phyloP scores from a whole-genome alignment of 2,329 filamentous ascomycete genomes.

The Aphanocladium album region DNA sequence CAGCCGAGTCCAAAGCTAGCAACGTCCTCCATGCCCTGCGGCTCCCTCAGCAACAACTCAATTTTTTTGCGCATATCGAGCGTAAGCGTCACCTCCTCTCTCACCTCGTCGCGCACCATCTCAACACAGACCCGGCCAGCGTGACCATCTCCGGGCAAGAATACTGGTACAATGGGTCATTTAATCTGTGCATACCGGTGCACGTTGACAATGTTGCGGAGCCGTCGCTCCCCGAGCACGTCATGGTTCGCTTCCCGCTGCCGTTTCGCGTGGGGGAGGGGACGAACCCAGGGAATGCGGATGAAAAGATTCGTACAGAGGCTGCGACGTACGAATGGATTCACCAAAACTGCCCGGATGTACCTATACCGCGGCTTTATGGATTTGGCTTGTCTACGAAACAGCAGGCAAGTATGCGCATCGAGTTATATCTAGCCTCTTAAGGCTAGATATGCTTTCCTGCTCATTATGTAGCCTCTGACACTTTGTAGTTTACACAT shows the following conservation, averaged over 20 bases:
- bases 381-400: slow-evolving; percentile 17
- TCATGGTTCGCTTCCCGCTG: slow-evolving; percentile 25
- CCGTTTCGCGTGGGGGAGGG: slow-evolving; percentile 33
- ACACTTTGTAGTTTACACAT: neutral
- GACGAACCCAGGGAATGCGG: slow-evolving; percentile 28
- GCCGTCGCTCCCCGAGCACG: slow-evolving; percentile 13
- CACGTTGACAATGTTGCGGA: neutral
- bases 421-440: too few relatives aligned
- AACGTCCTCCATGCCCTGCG: slow-evolving; percentile 5
- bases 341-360: slow-evolving; percentile 29
- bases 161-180: slow-evolving; percentile 22
- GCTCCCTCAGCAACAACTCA: neutral
- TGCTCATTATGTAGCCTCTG: neutral
- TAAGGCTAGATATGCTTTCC: too few relatives aligned
- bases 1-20: neutral
- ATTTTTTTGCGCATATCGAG: slow-evolving; percentile 8
- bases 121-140: neutral
- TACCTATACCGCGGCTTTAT: slow-evolving; percentile 28
- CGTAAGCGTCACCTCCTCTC: neutral
- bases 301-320: slow-evolving; percentile 37
- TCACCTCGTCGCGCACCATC: neutral
- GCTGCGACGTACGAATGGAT: slow-evolving; percentile 36
- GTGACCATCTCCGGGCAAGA: slow-evolving; percentile 3
- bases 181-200: slow-evolving; percentile 29
- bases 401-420: neutral